Base-by-base conservation (phyloP, 208 protist genomes). In the Polymyxa betae region DNA sequence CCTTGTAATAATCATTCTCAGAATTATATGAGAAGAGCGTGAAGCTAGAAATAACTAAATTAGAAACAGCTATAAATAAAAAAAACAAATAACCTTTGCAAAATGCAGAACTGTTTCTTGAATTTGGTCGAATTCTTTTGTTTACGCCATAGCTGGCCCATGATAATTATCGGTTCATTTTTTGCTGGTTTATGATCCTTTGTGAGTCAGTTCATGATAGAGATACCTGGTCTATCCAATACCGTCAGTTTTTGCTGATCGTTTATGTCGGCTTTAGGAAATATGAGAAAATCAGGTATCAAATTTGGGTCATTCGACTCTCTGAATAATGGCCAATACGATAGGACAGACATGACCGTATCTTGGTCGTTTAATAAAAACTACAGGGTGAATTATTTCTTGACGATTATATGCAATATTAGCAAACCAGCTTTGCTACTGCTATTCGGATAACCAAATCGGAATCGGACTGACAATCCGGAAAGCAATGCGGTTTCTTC, bases 401-500 rank as follows among this genome's bases (percentile, higher is more conserved):
- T n/a, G n/a, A n/a, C n/a, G n/a, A n/a, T n/a, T n/a, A n/a, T n/a
- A n/a, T n/a, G n/a, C n/a, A n/a, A n/a, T n/a, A n/a, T n/a, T n/a
- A n/a, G n/a, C n/a, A n/a, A n/a, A 82, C 72, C 5, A 40, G 72
- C 72, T 43, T 82, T 35, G 72, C 72, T 38, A 45, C 35, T 20
- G 72, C 72, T 35, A 82, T 20, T 45, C 72, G 5, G 12, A 35
- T 35, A 35, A 43, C n/a, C 16, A 82, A 38, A 43, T 35, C 72
- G 10, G n/a, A 43, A 20, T 82, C 72, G 16, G 35, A 20, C 12
- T 35, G n/a, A 43, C 10, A 16, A 20, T 82, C 16, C 5, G 72
- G 72, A 43, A 82, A 82, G n/a, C 72, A 82, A 82, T 82, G 72
- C n/a, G 72, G 72, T 82, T 82, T 82, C 72, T 82, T 82, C 40